Evolutionary conservation across 139 green algal species (phyloP), one percentile per base, ranked within the genome.

Genomic region (Volvox reticuliferus): DNA sequence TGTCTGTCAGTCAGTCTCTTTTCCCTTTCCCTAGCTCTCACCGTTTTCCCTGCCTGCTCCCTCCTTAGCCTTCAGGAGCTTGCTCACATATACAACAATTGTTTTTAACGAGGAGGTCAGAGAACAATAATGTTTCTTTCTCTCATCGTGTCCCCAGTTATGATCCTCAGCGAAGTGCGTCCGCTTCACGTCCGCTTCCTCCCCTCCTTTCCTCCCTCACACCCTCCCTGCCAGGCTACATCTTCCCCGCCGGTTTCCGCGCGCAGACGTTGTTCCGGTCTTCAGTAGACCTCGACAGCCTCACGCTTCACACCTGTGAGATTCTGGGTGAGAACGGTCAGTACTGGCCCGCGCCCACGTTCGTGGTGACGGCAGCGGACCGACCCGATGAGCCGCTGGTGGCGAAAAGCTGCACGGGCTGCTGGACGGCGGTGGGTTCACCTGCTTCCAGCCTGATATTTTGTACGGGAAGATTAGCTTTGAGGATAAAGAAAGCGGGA

Each of bases 221-320:
- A 3, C 65, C 18, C 21, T 30, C 28, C 20, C 33, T 14, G n/a
- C 24, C 93, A 86, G 97, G 97, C 73, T 99, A 99, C 94, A 99
- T 99, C 91, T 99, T 99, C 91, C 96, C 97, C 21, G 94, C 95
- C 12, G 97, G 97, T 86, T 99, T 98, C 94, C 92, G 95, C 65
- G 95, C 92, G 0, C 94, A 96, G 37, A 96, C 96, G 1, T 80
- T 94, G 44, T 99, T 99, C 96, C 92, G 97, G 67, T 96, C 82
- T 75, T 91, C 71, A 20, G 91, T 96, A 16, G 91, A 96, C 82
- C 89, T 95, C 22, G 87, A 92, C 37, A 79, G 97, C 33, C 95
- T 97, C 78, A 92, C 94, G 82, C 82, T 98, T 62, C 97, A 99
- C 91, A 95, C 97, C 83, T 99, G 97, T 90, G 90, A 93, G 61